Conservation (phyloP, 202 grass and related monocot genomes). For the Zoysia matrella region DNA sequence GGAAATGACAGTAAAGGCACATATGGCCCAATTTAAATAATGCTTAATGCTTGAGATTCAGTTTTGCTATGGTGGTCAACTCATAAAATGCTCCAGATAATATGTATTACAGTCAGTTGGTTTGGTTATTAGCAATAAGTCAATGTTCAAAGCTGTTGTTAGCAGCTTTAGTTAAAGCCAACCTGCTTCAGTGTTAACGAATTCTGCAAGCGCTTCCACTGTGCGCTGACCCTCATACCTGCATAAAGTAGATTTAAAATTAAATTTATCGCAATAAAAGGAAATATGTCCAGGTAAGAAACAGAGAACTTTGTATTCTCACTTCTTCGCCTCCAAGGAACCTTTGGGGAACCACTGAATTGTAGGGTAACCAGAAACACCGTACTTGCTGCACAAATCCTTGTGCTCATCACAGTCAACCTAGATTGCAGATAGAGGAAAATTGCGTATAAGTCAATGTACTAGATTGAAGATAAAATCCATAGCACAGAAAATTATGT, state of each 20-base stretch:
- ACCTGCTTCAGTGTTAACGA: conserved; percentile 97
- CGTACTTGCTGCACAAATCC: conserved; percentile 87
- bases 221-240: conserved; percentile 92
- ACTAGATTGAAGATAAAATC: conserved; percentile 15
- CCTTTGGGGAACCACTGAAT: conserved; percentile 97
- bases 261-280: neutral
- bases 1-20: neutral
- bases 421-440: conserved; percentile 44
- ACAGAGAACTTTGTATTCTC: conserved; percentile 38
- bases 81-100: conserved; percentile 1
- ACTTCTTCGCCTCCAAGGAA: conserved; percentile 93
- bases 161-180: conserved; percentile 8
- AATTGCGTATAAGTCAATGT: conserved; percentile 4
- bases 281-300: neutral
- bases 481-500: neutral
- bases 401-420: conserved; percentile 93
- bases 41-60: conserved; percentile 9
- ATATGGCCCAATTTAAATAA: neutral
- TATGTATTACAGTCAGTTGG: neutral
- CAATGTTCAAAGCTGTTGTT: conserved; percentile 16
- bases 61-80: neutral
- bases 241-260: conserved; percentile 28
- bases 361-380: conserved; percentile 92
- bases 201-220: conserved; percentile 80
- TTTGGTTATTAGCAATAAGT: conserved; percentile 7